Conservation (phyloP, 805 yeast species). For the Yarrowia keelungensis region DNA sequence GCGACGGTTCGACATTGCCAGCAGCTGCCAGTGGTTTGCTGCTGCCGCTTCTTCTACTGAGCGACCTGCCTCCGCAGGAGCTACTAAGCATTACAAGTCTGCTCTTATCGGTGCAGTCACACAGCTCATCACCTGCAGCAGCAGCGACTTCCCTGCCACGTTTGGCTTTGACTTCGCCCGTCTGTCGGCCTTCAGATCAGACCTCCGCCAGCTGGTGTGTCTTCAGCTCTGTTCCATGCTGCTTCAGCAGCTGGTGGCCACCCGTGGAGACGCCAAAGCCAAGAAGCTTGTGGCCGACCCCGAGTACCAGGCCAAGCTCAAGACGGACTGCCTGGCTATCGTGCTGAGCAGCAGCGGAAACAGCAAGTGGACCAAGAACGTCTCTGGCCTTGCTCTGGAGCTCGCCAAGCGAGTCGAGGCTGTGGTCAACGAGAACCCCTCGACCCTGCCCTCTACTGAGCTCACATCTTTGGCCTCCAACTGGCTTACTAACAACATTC, state of each 20-base stretch:
- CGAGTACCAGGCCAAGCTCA: slow-evolving; percentile 56
- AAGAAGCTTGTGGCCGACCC: slow-evolving; percentile 49
- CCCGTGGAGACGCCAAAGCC: slow-evolving; percentile 47
- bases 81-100: slow-evolving; percentile 42
- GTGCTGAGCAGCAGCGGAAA: slow-evolving; percentile 87
- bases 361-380: slow-evolving; percentile 88
- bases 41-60: slow-evolving; percentile 35
- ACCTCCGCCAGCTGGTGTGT: slow-evolving; percentile 83
- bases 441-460: slow-evolving; percentile 51
- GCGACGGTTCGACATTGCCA: slow-evolving; percentile 64
- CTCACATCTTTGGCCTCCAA: slow-evolving; percentile 67
- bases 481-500: slow-evolving; percentile 86
- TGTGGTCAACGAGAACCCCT: slow-evolving; percentile 38
- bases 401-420: slow-evolving; percentile 54
- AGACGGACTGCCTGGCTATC: slow-evolving; percentile 75
- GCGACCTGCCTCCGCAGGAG: slow-evolving; percentile 12
- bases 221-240: slow-evolving; percentile 74
- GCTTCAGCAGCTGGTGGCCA: slow-evolving; percentile 67
- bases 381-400: slow-evolving; percentile 74
- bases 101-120: slow-evolving; percentile 48
- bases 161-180: slow-evolving; percentile 85
- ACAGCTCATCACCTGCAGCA: slow-evolving; percentile 66
- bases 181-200: slow-evolving; percentile 77
- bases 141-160: slow-evolving; percentile 78
- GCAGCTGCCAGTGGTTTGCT: slow-evolving; percentile 66